Percentiles rank a stretch among this genome's conserved stretches.
Evolutionary conservation across 1,139 yeast species (phyloP).

Genomic region (Diutina pseudorugosa): DNA sequence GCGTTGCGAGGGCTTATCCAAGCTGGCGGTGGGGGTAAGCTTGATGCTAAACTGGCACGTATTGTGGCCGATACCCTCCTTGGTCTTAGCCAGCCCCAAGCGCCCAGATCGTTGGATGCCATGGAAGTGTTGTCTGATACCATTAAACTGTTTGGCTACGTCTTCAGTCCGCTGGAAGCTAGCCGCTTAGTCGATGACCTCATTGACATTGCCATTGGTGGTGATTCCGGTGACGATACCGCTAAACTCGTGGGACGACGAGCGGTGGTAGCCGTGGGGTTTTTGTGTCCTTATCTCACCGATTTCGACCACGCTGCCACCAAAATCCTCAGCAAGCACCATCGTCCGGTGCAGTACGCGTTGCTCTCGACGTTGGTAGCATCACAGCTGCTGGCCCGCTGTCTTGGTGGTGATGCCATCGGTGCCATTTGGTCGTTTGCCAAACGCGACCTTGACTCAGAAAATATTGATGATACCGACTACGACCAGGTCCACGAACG

Average conservation of each 20-base stretch:
- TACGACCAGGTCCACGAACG: not conserved
- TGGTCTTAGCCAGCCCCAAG: not conserved
- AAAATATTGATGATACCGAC: not conserved
- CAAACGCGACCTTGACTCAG: not conserved
- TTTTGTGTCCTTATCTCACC: not conserved
- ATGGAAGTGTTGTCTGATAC: conserved; percentile 56
- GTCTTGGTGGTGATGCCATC: not conserved
- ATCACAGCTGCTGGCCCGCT: not conserved
- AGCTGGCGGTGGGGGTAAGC: conserved; percentile 9
- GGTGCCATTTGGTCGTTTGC: not conserved
- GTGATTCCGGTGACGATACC: not conserved
- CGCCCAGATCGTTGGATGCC: conserved; percentile 37
- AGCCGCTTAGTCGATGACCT: not conserved
- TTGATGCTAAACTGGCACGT: conserved; percentile 13
- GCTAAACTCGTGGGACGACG: not conserved
- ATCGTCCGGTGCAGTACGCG: not conserved
- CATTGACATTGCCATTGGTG: not conserved
- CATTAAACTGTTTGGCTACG: conserved; percentile 40
- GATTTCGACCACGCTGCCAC: not conserved
- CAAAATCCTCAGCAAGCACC: not conserved
- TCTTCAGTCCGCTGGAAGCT: conserved; percentile 31
- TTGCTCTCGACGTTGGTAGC: not conserved
- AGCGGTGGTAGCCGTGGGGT: not conserved
- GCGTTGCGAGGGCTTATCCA: conserved; percentile 41
- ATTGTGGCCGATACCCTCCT: not conserved